Percentiles rank a stretch among this genome's conserved stretches.
Evolutionary conservation across 75 land plant species (phyloP).

Genomic region (Azolla pinnata): DNA sequence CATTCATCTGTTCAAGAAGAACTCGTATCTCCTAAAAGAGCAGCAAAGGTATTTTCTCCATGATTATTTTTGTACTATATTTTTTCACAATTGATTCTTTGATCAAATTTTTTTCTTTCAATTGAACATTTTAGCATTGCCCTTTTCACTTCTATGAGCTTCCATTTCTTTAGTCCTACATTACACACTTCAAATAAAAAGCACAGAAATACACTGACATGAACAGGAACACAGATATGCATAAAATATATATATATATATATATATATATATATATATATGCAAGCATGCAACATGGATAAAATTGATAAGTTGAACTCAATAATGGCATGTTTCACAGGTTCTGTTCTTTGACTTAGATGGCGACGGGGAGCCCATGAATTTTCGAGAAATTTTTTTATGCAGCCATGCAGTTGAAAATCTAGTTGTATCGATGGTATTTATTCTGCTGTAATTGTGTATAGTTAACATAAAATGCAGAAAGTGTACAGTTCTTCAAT

Average conservation of each 20-base stretch:
- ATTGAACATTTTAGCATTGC: not conserved
- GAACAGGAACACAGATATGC: not conserved
- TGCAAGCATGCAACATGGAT: not conserved
- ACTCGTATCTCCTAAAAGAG: conserved; percentile 25
- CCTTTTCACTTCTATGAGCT: not conserved
- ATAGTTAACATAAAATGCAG: too few species aligned
- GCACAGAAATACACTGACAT: not conserved
- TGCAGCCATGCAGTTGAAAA: too few species aligned
- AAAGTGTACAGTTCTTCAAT: too few species aligned
- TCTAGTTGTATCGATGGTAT: too few species aligned
- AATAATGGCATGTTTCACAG: too few species aligned
- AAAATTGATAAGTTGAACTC: too few species aligned
- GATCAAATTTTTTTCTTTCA: not conserved
- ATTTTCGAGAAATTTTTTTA: too few species aligned
- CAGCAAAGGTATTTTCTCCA: conserved; percentile 9
- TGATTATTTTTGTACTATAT: not conserved
- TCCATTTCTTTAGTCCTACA: not conserved
- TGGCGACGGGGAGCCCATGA: too few species aligned
- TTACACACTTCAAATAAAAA: not conserved
- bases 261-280: not conserved
- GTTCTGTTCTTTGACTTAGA: too few species aligned
- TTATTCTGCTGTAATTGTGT: too few species aligned
- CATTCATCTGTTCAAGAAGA: conserved; percentile 19
- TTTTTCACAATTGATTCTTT: not conserved
- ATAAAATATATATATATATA: not conserved